Base-by-base conservation (phyloP, 2,329 filamentous ascomycete species). In the Sclerotinia sclerotiorum region DNA sequence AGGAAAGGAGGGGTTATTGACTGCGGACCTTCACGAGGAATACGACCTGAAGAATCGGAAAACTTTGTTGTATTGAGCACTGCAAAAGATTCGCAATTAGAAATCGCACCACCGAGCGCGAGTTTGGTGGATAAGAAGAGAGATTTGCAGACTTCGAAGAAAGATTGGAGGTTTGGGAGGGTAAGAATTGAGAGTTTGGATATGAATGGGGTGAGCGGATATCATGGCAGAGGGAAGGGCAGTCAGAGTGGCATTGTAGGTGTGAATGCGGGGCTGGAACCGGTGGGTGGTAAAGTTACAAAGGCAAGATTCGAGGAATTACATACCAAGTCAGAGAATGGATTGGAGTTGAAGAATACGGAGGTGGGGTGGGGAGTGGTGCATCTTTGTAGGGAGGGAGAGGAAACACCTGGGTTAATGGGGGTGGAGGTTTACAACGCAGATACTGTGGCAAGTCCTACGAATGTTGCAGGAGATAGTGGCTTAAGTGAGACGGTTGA, bases 301-400 rank as follows among this genome's bases (percentile, higher is more conserved):
- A 97, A 94, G 78, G 95, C 92, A 6, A 85, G 87, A 71, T 97
- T 90, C 76, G 81, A 92, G 27, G 88, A 91, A n/a, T 58, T 48
- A 35, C 24, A 61, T 32, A 17, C 15, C 7, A 29, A 19, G 8
- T 21, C 21, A n/a, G 44, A 39, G 42, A 60, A 42, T 15, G 64
- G 56, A 0, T 83, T 94, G 0, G 86, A 88, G 21, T 86, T 83
- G 71, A 87, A 84, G 74, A 87, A 90, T 67, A 93, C 92, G 0
- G 90, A 97, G 69, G 84, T 93, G 1, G 92, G 93, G 54, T 97
- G 93, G 90, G 95, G 95, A 1, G 88, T 98, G 19, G 93, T 99
- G 2, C 95, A 97, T 78, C 85, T 99, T 39, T 99, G 97, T 78
- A 87, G 94, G 13, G 94, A 98, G 79, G 87, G 86, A 2, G 87